These are phyloP conservation scores for Hypoxylon sp. DNA, from an alignment of 2,329 filamentous ascomycete genomes.

Conservation along the genomic window DNA sequence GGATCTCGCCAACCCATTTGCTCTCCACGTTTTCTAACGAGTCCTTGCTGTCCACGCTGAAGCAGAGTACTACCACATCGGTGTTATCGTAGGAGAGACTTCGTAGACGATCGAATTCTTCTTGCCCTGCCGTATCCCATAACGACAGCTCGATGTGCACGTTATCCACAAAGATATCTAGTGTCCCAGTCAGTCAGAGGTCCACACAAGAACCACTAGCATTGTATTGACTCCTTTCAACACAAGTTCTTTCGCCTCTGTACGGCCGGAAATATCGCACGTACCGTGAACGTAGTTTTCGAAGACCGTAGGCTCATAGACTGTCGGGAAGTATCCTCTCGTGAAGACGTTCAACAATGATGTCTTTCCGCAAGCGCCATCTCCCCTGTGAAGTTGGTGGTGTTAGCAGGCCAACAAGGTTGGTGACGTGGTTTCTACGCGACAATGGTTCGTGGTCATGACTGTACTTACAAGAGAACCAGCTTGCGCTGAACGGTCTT, in stretches of 20 bases:
- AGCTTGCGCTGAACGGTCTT: conserved; percentile 97
- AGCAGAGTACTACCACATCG: conserved; percentile 98
- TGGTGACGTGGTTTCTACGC: conserved; percentile 32
- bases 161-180: conserved; percentile 98
- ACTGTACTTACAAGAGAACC: conserved; percentile 82
- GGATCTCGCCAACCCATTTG: conserved; percentile 98
- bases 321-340: conserved; percentile 98
- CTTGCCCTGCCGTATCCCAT: conserved; percentile 98
- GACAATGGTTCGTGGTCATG: conserved; percentile 36
- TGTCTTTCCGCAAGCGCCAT: conserved; percentile 97
- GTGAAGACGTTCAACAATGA: conserved; percentile 98
- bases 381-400: conserved; percentile 73
- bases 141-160: conserved; percentile 97
- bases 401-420: conserved; percentile 26
- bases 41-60: conserved; percentile 95
- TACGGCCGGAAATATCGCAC: conserved; percentile 47
- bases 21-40: conserved; percentile 98
- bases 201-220: neutral
- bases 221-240: neutral
- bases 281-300: conserved; percentile 98
- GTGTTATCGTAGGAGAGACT: conserved; percentile 97
- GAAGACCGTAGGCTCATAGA: conserved; percentile 98
- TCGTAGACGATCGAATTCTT: conserved; percentile 97
- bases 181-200: conserved; percentile 19
- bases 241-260: neutral